Conservation (phyloP, 305 asterid genomes). For the Solanum hybrid region DNA sequence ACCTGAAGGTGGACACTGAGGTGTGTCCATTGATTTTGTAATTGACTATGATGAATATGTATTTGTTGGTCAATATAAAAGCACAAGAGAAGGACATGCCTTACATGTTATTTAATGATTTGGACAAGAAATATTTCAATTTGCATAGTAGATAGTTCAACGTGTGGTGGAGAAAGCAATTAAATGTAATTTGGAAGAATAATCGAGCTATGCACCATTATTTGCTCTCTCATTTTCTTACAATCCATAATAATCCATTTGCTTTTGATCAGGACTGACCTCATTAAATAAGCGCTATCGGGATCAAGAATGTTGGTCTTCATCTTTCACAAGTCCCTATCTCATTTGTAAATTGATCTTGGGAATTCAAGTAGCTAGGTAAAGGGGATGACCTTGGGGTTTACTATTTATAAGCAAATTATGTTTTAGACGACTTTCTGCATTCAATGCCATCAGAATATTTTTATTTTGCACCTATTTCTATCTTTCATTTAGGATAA, state of each 20-base stretch:
- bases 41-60: not conserved
- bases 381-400: not conserved
- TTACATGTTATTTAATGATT: not conserved
- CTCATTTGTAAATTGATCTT: not conserved
- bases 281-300: not conserved
- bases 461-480: not conserved
- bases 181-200: not conserved
- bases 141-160: not conserved
- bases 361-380: not conserved
- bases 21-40: not conserved
- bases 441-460: not conserved
- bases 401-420: not conserved
- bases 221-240: too few relatives aligned
- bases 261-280: not conserved
- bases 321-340: not conserved
- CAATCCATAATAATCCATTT: not conserved
- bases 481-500: not conserved
- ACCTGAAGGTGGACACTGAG: not conserved
- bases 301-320: not conserved
- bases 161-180: not conserved
- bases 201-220: not conserved
- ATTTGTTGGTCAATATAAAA: not conserved
- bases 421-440: not conserved
- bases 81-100: not conserved
- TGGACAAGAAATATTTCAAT: not conserved